These are phyloP conservation scores for Ustilago shanxiensis DNA, from an alignment of 1,284 basidiomycete genomes.

Conservation along the genomic window DNA sequence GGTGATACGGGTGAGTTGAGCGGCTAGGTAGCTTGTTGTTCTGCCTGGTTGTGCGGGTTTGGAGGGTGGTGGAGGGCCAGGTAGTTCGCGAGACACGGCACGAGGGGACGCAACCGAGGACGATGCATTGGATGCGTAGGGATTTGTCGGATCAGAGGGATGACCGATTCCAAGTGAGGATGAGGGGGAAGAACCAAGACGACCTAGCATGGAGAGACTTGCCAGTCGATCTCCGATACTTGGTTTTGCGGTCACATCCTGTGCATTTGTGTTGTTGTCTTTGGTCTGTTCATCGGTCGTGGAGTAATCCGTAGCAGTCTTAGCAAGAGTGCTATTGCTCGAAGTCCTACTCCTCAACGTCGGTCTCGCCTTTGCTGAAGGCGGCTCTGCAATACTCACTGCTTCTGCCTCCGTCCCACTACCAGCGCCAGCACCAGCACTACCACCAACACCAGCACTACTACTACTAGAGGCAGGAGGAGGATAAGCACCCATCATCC, in stretches of 20 bases:
- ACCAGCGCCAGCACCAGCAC: too few relatives aligned
- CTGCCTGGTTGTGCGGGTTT: not conserved
- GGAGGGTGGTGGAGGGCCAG: slow-evolving; percentile 34
- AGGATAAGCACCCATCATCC: slow-evolving; percentile 40
- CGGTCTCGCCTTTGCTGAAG: not conserved
- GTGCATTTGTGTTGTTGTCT: not conserved
- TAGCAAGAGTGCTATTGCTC: not conserved
- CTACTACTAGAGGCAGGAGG: not conserved
- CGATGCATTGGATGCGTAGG: not conserved
- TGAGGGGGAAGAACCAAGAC: slow-evolving; percentile 32
- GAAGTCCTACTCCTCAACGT: not conserved
- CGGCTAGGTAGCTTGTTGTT: slow-evolving; percentile 10
- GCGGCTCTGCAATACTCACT: not conserved
- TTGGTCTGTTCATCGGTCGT: slow-evolving; percentile 11
- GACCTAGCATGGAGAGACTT: slow-evolving; percentile 75
- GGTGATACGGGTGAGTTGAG: slow-evolving; percentile 13
- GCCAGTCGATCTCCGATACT: slow-evolving; percentile 72
- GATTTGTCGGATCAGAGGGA: slow-evolving; percentile 1
- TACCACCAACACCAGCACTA: not conserved
- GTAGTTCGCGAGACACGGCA: slow-evolving; percentile 21
- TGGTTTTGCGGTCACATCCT: not conserved
- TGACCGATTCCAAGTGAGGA: slow-evolving; percentile 19
- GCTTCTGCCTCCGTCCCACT: too few relatives aligned
- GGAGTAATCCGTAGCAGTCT: slow-evolving; percentile 12
- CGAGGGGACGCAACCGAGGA: slow-evolving; percentile 11